Evolutionary conservation across 768 basidiomycete genomes (phyloP), one percentile per base, ranked within the genome.

Genomic region (Boletus patriciae): DNA sequence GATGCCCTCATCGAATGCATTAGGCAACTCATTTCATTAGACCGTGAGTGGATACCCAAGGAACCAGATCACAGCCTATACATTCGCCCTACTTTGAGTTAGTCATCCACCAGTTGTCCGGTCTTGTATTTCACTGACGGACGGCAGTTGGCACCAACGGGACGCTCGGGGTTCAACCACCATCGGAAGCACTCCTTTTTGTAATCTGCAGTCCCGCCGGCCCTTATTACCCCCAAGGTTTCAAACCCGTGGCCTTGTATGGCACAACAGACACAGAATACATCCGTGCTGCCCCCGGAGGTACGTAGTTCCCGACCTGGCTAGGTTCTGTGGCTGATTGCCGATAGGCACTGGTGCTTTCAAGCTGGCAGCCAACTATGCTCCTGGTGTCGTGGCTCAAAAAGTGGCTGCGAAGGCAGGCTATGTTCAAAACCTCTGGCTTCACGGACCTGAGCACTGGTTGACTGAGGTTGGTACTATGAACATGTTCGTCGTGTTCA

Each of bases 61-160:
- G 84, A 88, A 63, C 83, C 88, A 9, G 94, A 93, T 16, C 87
- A 96, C 74, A 94, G 92, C 72, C 73, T 98, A 52, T 98, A 97
- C 72, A 85, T 98, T 60, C 87, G 95, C 55, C 89, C 92, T 29
- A 88, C 88, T 10, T 70, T 92, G 63, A 91, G 77, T 79, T 21
- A 48, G 76, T 69, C 53, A 0, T 29, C n/a, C n/a, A 21, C 29
- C 5, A 3, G 3, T 16, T 27, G 3, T 34, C 23, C 11, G 9
- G 18, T 12, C 49, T 36, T 25, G 37, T 23, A 7, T 23, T 15
- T 15, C n/a, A 6, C 57, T 69, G 44, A 67, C 42, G 21, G 5
- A 42, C 4, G n/a, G n/a, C 34, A 11, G 92, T 96, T 58, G 92
- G 90, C 31, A 92, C 86, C 4, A 72, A 72, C 11, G 71, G 72